Evolutionary conservation across 495 filamentous ascomycete genomes (phyloP), one percentile per base, ranked within the genome.

Genomic region (Talaromyces adpressus): DNA sequence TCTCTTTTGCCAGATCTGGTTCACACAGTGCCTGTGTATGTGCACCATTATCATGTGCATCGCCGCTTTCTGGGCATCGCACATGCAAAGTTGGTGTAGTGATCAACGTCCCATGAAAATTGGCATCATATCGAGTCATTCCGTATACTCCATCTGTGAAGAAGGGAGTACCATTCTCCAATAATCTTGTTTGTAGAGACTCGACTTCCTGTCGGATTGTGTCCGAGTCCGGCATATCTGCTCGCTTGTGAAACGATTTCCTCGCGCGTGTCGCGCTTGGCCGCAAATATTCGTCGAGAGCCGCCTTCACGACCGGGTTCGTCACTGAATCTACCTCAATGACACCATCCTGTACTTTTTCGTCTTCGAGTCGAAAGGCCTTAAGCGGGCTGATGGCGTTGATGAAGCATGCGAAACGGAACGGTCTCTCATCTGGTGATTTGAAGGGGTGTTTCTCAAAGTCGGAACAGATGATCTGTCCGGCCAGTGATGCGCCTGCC

Each of bases 401-500:
- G 18, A 65, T 65, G 45, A 65, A 65, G n/a, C 39, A 36, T 16
- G 63, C 63, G n/a, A 65, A 67, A 16, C 65, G 62, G 18, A 67
- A 67, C 11, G 65, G 65, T 9, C 41, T 61, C 18, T 65, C 45
- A 22, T 45, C 57, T 3, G 63, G 49, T 4, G 47, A 29, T 11
- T 52, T 59, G 64, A 59, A 59, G 9, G 66, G 66, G 29, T 67
- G 66, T 11, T 65, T 64, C n/a, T 57, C 36, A 14, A 47, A 59
- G 56, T 63, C 49, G 14, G 63, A 63, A 30, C 65, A 65, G 23
- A 65, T 62, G 27, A 65, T 59, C 49, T 65, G 58, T 14, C 58
- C 66, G n/a, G 66, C 64, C n/a, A 68, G 59, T 3, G 64, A 41
- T 47, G 64, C 64, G n/a, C 66, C 66, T 14, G 54, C 57, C 11